Base-by-base conservation (phyloP, 2,329 filamentous ascomycete genomes). In the Lasiodiplodia gonubiensis region DNA sequence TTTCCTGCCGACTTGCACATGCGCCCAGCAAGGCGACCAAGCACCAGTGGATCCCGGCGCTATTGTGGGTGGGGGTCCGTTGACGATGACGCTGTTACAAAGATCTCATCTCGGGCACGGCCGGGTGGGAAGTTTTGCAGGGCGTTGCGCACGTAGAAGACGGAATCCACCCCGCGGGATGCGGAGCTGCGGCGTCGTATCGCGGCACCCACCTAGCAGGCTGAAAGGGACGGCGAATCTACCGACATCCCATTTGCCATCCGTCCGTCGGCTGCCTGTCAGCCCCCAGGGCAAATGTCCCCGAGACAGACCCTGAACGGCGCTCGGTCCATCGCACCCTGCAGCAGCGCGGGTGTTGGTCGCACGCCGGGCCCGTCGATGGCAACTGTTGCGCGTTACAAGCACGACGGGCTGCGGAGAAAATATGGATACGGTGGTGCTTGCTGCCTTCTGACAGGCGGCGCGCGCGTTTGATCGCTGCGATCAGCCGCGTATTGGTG, bases 381-480 rank as follows among this genome's bases (percentile, higher is more conserved):
- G 27, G 52, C 16, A 54, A 8, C n/a, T 25, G 54, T 16, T 37
- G 35, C 54, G 54, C 54, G 35, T 25, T 35, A 21, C 35, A 59
- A 30, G 37, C 27, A 35, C n/a, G 18, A 35, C 53, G 16, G 21
- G 42, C 33, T 57, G 53, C 53, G 59, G 59, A 63, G 59, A 51
- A 63, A 63, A 25, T 33, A 30, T 33, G 59, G 46, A 37, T 48
- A 18, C 59, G 7, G 16, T 11, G 42, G 27, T 63, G 59, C 42
- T n/a, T n/a, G 42, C 59, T 18, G 59, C 59, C 59, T 51, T 63
- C 59, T 51, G 42, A 51, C 59, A 63, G 30, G 51, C 51, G 51
- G 53, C 53, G 25, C n/a, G 10, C 10, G 39, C 27, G 37, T 51
- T 57, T 63, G 59, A 63, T 63, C 59, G 27, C 59, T 33, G 39